phyloP scores from a whole-genome alignment of 2,329 filamentous ascomycete genomes.

The Colletotrichum euphorbiae region DNA sequence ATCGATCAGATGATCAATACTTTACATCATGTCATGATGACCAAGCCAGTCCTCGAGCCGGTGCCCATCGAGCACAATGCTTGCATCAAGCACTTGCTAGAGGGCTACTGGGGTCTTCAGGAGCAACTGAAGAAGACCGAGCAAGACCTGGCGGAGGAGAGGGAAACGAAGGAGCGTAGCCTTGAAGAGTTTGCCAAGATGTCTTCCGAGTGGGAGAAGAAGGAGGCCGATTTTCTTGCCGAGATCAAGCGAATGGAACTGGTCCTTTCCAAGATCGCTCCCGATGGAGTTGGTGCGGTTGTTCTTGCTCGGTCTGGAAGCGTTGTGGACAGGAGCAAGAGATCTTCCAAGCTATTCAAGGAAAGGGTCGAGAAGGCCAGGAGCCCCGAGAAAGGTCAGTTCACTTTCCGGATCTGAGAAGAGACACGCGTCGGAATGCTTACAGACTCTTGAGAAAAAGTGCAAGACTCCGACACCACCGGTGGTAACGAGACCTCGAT shows the following conservation, averaged over 20 bases:
- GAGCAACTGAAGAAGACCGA: slow-evolving; percentile 40
- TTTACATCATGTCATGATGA: slow-evolving; percentile 57
- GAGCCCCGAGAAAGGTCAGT: slow-evolving; percentile 21
- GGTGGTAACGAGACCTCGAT: not conserved
- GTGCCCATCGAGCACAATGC: slow-evolving; percentile 56
- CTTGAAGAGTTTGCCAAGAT: slow-evolving; percentile 50
- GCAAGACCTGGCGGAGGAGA: slow-evolving; percentile 28
- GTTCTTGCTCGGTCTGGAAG: slow-evolving; percentile 56
- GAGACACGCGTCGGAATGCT: not conserved
- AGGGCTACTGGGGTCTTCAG: slow-evolving; percentile 49
- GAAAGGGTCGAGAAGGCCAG: slow-evolving; percentile 47
- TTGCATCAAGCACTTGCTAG: slow-evolving; percentile 53
- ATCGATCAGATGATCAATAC: slow-evolving; percentile 58
- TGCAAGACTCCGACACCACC: not conserved
- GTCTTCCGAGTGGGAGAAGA: slow-evolving; percentile 52
- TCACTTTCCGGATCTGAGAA: not conserved
- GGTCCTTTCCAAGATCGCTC: slow-evolving; percentile 49
- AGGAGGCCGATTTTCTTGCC: slow-evolving; percentile 52
- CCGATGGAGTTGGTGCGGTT: slow-evolving; percentile 57
- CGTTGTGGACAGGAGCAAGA: slow-evolving; percentile 52
- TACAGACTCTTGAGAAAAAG: not conserved
- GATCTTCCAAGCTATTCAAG: slow-evolving; percentile 47
- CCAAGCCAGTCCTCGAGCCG: slow-evolving; percentile 47
- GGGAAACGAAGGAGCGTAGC: slow-evolving; percentile 42
- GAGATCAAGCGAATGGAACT: slow-evolving; percentile 56